A percentile compares a stretch with the other conserved stretches of the same genome.
These are phyloP conservation scores for Fagopyrum esculentum DNA, from an alignment of 148 eudicot genomes.

Conservation along the genomic window DNA sequence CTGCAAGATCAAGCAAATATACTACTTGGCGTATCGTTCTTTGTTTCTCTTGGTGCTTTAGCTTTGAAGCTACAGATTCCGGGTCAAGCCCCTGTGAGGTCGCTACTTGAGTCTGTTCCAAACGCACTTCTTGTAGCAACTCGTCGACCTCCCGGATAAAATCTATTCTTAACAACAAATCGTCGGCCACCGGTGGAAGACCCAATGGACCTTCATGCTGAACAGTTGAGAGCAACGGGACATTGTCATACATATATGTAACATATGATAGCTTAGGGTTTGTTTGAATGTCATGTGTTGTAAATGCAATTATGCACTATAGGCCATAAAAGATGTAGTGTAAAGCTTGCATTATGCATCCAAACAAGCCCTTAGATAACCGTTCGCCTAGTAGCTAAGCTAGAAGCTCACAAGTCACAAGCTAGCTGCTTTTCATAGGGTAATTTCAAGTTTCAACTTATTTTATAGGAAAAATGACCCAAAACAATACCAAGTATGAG, in stretches of 20 bases:
- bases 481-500: no score
- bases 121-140: conserved; percentile 73
- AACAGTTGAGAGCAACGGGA: conserved; percentile 10
- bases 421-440: no score
- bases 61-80: conserved; percentile 70
- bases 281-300: not conserved
- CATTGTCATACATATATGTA: not conserved
- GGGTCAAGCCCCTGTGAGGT: conserved; percentile 55
- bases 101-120: conserved; percentile 26
- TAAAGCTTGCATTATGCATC: not conserved
- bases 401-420: not conserved
- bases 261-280: not conserved
- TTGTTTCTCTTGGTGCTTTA: conserved; percentile 86
- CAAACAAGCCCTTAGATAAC: not conserved
- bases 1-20: conserved; percentile 69
- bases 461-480: no score
- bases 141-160: conserved; percentile 74
- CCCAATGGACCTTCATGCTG: conserved; percentile 86
- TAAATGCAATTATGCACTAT: no score
- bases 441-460: not conserved
- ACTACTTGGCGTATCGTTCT: conserved; percentile 58
- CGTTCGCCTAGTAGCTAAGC: not conserved
- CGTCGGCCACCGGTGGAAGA: conserved; percentile 58
- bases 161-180: conserved; percentile 75
- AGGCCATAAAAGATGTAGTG: not conserved